A percentile compares a stretch with the other conserved stretches of the same genome.
These are phyloP conservation scores for Xylariaceae sp. DNA, from an alignment of 2,329 filamentous ascomycete species.

Conservation along the genomic window DNA sequence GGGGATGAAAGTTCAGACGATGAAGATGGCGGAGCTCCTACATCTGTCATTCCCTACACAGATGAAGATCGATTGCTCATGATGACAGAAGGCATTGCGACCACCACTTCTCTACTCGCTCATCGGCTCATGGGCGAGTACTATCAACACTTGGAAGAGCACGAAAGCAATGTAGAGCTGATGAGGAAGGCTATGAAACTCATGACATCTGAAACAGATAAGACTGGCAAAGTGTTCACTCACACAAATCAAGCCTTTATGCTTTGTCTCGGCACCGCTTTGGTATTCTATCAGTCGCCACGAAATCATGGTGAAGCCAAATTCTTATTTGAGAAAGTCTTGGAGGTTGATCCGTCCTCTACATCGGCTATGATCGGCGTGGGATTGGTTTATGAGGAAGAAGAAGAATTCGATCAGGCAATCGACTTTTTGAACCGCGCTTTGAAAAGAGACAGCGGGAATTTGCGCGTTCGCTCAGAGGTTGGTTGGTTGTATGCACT, in stretches of 20 bases:
- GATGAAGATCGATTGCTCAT: conserved; percentile 77
- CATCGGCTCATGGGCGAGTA: conserved; percentile 81
- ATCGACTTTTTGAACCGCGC: conserved; percentile 77
- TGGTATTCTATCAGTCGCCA: conserved; percentile 87
- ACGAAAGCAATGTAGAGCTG: conserved; percentile 74
- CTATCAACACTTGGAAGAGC: conserved; percentile 79
- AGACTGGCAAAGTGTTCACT: conserved; percentile 64
- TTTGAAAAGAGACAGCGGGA: conserved; percentile 65
- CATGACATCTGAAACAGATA: conserved; percentile 55
- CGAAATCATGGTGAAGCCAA: conserved; percentile 87
- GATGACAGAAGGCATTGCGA: conserved; percentile 70
- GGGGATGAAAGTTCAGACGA: conserved; percentile 55
- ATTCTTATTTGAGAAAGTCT: conserved; percentile 75
- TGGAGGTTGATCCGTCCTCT: conserved; percentile 69
- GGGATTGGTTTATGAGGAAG: conserved; percentile 87
- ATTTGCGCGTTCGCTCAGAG: conserved; percentile 78
- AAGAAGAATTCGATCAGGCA: conserved; percentile 80
- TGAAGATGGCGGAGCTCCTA: conserved; percentile 52
- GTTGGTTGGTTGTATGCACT: conserved; percentile 89
- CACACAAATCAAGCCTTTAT: conserved; percentile 72
- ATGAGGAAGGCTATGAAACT: conserved; percentile 69
- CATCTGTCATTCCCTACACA: conserved; percentile 55
- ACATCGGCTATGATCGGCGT: conserved; percentile 83
- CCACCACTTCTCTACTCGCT: conserved; percentile 69
- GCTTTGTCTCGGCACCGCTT: conserved; percentile 75